Percentiles rank a stretch among this genome's conserved stretches.
Evolutionary conservation across 805 yeast genomes (phyloP).

Genomic region (Alloascoidea africana): DNA sequence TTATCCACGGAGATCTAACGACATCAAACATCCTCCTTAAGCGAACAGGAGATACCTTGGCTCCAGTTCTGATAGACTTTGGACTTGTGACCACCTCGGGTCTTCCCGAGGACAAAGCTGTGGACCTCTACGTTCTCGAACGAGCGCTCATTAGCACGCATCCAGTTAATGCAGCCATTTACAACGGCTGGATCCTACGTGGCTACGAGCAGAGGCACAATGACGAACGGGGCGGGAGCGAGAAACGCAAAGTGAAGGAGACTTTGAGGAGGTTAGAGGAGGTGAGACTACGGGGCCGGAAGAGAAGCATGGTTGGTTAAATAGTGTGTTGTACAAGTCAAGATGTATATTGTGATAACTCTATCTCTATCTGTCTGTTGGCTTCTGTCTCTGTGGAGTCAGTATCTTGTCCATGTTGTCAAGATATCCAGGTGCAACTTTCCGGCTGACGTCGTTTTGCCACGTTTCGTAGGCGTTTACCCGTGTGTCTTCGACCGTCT

Average conservation of each 20-base stretch:
- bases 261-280: constrained; percentile 55
- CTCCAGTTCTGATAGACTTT: constrained; percentile 72
- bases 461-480: constrained; percentile 16
- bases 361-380: constrained; percentile 1
- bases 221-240: constrained; percentile 7
- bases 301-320: constrained; percentile 85
- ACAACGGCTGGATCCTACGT: constrained; percentile 54
- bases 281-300: constrained; percentile 84
- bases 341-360: constrained; percentile 8
- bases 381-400: constrained; percentile 10
- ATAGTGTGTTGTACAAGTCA: constrained; percentile 3
- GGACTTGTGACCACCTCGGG: constrained; percentile 72
- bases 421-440: constrained; percentile 28
- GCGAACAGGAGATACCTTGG: constrained; percentile 14
- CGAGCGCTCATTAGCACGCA: constrained; percentile 88
- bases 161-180: constrained; percentile 49
- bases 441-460: constrained; percentile 15
- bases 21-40: constrained; percentile 68
- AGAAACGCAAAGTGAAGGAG: constrained; percentile 25
- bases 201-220: constrained; percentile 33
- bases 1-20: constrained; percentile 90
- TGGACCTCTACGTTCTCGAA: constrained; percentile 89
- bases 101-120: constrained; percentile 85
- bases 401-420: constrained; percentile 15
- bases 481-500: constrained; percentile 13